These are phyloP conservation scores for Scorias spongiosa DNA, from an alignment of 2,329 filamentous ascomycete species.

Conservation along the genomic window DNA sequence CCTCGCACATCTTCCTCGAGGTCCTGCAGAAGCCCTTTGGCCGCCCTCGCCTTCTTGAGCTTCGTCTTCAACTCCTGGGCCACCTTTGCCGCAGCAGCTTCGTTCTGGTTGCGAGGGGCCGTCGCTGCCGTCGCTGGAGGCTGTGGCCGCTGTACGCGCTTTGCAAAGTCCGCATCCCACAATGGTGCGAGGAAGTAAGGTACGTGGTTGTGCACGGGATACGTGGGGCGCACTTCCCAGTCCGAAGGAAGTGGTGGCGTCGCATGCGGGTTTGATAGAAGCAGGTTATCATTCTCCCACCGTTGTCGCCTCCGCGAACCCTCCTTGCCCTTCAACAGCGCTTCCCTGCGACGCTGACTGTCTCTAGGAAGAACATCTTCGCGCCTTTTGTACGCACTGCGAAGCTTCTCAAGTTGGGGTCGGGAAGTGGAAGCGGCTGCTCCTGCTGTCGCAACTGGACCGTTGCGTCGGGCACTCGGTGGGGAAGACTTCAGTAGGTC, in stretches of 20 bases:
- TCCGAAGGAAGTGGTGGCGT: conserved; percentile 70
- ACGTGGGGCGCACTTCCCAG: conserved; percentile 69
- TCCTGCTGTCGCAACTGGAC: no score
- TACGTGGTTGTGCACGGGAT: conserved; percentile 53
- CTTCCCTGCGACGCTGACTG: conserved; percentile 53
- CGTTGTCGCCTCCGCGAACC: conserved; percentile 71
- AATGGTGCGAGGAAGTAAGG: conserved; percentile 81
- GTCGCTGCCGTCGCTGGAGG: conserved; percentile 28
- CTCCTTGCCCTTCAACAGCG: conserved; percentile 75
- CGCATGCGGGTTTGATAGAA: conserved; percentile 65
- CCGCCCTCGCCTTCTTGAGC: conserved; percentile 64
- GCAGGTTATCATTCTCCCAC: conserved; percentile 88
- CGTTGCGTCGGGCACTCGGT: no score
- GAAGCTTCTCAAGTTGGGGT: background rate
- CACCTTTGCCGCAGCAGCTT: conserved; percentile 38
- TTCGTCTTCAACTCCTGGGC: conserved; percentile 67
- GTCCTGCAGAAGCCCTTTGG: conserved; percentile 64
- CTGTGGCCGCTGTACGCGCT: conserved; percentile 18
- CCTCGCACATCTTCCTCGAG: conserved; percentile 71
- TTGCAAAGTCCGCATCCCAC: conserved; percentile 51
- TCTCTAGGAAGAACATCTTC: conserved; percentile 40
- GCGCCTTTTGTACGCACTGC: conserved; percentile 32
- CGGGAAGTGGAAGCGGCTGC: background rate
- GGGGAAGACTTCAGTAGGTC: no score
- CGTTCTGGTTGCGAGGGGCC: conserved; percentile 33